Evolutionary conservation across 371 early-diverging fungal genomes (phyloP), one percentile per base, ranked within the genome.

Genomic region (Mucor mucedo): DNA sequence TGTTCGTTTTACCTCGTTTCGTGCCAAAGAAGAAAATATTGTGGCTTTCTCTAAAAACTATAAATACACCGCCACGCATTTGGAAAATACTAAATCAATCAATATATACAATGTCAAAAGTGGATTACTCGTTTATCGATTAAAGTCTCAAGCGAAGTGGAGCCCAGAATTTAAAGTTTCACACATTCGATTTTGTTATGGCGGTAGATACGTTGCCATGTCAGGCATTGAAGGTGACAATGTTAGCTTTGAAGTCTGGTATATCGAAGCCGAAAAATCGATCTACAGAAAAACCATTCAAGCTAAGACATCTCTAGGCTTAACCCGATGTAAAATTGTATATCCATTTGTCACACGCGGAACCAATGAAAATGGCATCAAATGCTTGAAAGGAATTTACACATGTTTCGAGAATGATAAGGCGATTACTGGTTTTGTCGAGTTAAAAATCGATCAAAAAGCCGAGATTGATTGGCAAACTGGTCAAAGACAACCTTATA

Each of bases 21-120:
- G 5, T 27, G 48, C 48, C 2, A 21, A 21, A 48, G 28, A 27
- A 9, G 9, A 48, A 28, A 38, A 62, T 7, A 55, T 62, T 2
- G 47, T 55, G 55, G 55, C 62, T 0, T 48, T 62, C 16, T 62
- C 62, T 6, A 14, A 55, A 28, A 44, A 62, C 35, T 48, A 55
- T 11, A 54, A 48, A 48, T 55, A 47, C 14, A 14, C 54, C 4
- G 55, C 62, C 2, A 55, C 62, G 2, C 45, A 27, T 45, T 40
- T 35, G 5, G 48, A 38, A 28, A 14, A 21, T 11, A 8, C 21
- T n/a, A 32, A n/a, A n/a, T 28, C 44, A 3, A 16, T 56, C 4
- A 41, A 56, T 16, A 30, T 56, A 3, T 56, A 56, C n/a, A 56
- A 56, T 39, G 40, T 55, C 2, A 55, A 62, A 55, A 39, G 40